Base-by-base conservation (phyloP, 768 basidiomycete species). In the Tulasnella sp. region DNA sequence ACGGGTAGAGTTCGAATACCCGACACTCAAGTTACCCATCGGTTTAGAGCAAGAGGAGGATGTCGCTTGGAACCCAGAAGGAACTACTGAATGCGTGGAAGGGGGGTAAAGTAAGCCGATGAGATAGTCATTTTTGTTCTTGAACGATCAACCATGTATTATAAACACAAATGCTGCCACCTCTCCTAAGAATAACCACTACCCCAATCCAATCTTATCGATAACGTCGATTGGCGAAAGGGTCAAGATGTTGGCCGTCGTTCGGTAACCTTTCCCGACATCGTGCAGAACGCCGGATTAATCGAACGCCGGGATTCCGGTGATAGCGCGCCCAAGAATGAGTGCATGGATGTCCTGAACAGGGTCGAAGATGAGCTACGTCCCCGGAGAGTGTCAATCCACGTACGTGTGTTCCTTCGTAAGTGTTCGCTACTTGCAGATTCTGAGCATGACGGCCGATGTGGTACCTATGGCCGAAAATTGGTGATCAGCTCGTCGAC, bases 391-490 rank as follows among this genome's bases (percentile, higher is more conserved):
- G 73, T 79, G 26, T 44, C 3, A 32, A 46, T 72, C 37, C 18
- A 84, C 89, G 79, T 81, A 91, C 90, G 81, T 91, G 85, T 61
- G 91, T 92, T 76, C 91, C 90, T 90, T 98, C 96, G 82, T 98
- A 98, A 0, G 96, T 98, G 81, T 96, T 96, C 10, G 95, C 91
- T n/a, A 98, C 92, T 83, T 99, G 96, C 79, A 98, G 83, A 84
- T 98, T 99, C 0, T 93, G 93, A 11, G 94, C 96, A 85, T 98
- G 96, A 44, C 97, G 86, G n/a, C 94, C 94, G 75, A 99, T 91
- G 82, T 95, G 94, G 82, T 96, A 98, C 83, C 94, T 96, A 79
- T 35, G 0, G 46, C 39, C 20, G 39, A 13, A 51, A 13, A 44
- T 35, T 67, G 2, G 29, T 5, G 3, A 15, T 67, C 29, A 67